phyloP scores from a whole-genome alignment of 768 basidiomycete genomes.

The Coprinopsis marcescibilis region DNA sequence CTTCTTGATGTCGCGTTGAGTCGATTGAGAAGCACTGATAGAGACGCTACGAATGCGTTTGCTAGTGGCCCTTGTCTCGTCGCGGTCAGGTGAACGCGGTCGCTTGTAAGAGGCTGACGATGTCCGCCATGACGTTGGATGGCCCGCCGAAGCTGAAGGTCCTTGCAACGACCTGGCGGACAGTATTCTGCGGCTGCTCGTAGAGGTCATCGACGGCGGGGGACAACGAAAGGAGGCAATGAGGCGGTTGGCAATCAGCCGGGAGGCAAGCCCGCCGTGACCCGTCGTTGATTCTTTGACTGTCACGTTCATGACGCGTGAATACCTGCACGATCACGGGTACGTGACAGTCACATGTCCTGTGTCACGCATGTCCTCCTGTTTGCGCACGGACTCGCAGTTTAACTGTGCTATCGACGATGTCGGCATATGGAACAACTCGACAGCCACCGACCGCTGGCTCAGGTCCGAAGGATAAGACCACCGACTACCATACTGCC shows the following conservation, averaged over 20 bases:
- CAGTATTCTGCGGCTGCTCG: constrained; percentile 1
- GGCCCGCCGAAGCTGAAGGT: neutral
- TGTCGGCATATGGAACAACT: constrained; percentile 50
- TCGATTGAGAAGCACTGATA: neutral
- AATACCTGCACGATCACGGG: neutral
- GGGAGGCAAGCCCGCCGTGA: no score
- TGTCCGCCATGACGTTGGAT: constrained; percentile 14
- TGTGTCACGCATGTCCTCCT: no score
- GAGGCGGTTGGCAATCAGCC: no score
- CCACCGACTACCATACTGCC: constrained; percentile 56
- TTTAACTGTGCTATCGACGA: constrained; percentile 16
- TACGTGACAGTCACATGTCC: neutral
- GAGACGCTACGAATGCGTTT: constrained; percentile 19
- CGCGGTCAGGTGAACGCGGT: constrained; percentile 23
- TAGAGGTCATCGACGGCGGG: constrained; percentile 1
- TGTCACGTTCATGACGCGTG: constrained; percentile 5
- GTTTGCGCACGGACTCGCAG: constrained; percentile 12
- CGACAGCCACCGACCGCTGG: constrained; percentile 38
- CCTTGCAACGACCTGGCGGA: constrained; percentile 12
- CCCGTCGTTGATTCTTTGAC: neutral
- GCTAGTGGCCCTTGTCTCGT: constrained; percentile 7
- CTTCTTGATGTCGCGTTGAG: constrained; percentile 25
- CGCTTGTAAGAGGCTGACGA: constrained; percentile 22
- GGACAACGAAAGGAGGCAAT: constrained; percentile 7
- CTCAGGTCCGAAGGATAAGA: constrained; percentile 29